Percentiles rank a stretch among this genome's conserved stretches.
Evolutionary conservation across 2,329 filamentous ascomycete species (phyloP).

Genomic region (Sclerotiophoma versabilis): DNA sequence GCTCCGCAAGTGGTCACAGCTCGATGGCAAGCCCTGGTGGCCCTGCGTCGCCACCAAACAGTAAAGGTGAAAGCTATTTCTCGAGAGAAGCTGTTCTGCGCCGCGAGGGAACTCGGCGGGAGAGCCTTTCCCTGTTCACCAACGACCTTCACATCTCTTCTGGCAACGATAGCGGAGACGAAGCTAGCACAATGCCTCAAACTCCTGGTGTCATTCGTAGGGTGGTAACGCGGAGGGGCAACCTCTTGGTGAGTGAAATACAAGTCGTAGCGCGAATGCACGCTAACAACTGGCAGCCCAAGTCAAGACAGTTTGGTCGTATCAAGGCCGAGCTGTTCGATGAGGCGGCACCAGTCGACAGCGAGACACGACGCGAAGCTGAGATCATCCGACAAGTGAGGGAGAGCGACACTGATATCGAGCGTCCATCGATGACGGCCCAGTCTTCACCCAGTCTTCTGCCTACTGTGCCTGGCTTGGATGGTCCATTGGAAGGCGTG

Average conservation of each 20-base stretch:
- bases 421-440: constrained; percentile 61
- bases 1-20: constrained; percentile 73
- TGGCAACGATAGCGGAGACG: constrained; percentile 81
- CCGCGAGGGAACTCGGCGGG: constrained; percentile 68
- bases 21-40: constrained; percentile 73
- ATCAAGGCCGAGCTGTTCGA: constrained; percentile 90
- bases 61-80: constrained; percentile 63
- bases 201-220: constrained; percentile 81
- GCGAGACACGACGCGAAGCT: constrained; percentile 87
- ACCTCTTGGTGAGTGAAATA: constrained; percentile 73
- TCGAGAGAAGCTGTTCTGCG: constrained; percentile 58
- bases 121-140: constrained; percentile 89
- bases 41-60: constrained; percentile 77
- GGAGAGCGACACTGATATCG: constrained; percentile 78
- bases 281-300: constrained; percentile 68
- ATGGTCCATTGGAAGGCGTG: constrained; percentile 71
- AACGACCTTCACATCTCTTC: constrained; percentile 84
- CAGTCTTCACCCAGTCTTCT: constrained; percentile 73
- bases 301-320: constrained; percentile 93
- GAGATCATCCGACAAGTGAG: constrained; percentile 95
- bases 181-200: constrained; percentile 56
- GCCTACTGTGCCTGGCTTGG: constrained; percentile 61
- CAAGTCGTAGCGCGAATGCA: neutral
- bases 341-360: constrained; percentile 85
- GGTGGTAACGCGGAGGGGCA: constrained; percentile 84